These are phyloP conservation scores for Pseudocercospora musae DNA, from an alignment of 2,329 filamentous ascomycete genomes.

Conservation along the genomic window DNA sequence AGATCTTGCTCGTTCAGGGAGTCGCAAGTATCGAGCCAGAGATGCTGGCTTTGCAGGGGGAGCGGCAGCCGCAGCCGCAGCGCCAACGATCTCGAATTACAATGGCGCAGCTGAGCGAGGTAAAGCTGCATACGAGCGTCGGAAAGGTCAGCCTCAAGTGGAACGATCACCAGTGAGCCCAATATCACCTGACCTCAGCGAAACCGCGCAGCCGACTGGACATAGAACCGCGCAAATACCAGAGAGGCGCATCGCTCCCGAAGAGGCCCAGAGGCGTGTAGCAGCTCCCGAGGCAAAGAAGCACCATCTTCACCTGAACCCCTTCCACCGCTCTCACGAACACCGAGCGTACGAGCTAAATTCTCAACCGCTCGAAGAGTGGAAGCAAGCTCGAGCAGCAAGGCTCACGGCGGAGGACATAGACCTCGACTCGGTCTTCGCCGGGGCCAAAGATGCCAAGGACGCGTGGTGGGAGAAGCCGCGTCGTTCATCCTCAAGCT, in stretches of 20 bases:
- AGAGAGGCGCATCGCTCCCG: slow-evolving; percentile 43
- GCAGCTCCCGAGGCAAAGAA: slow-evolving; percentile 21
- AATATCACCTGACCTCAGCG: slow-evolving; percentile 7
- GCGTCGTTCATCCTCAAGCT: slow-evolving; percentile 24
- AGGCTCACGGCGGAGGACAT: slow-evolving; percentile 44
- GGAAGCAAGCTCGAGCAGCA: slow-evolving; percentile 42
- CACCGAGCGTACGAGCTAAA: slow-evolving; percentile 49
- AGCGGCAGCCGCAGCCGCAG: slow-evolving; percentile 25
- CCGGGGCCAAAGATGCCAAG: slow-evolving; percentile 7
- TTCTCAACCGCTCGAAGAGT: slow-evolving; percentile 59
- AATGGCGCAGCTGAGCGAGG: slow-evolving; percentile 26
- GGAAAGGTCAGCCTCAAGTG: slow-evolving; percentile 21
- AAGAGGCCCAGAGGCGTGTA: slow-evolving; percentile 22
- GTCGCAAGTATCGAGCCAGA: slow-evolving; percentile 30
- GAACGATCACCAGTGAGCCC: slow-evolving; percentile 23
- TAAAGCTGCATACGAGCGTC: slow-evolving; percentile 32
- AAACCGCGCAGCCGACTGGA: background rate
- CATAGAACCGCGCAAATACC: slow-evolving; percentile 31
- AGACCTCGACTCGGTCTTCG: slow-evolving; percentile 34
- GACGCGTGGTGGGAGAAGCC: slow-evolving; percentile 70
- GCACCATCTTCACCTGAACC: slow-evolving; percentile 35
- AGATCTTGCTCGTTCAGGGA: slow-evolving; percentile 17
- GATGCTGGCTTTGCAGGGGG: slow-evolving; percentile 35
- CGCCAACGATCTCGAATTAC: slow-evolving; percentile 11
- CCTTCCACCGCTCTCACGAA: slow-evolving; percentile 45